Conservation (phyloP, 495 filamentous ascomycete genomes). For the Penicillium mononematosum region DNA sequence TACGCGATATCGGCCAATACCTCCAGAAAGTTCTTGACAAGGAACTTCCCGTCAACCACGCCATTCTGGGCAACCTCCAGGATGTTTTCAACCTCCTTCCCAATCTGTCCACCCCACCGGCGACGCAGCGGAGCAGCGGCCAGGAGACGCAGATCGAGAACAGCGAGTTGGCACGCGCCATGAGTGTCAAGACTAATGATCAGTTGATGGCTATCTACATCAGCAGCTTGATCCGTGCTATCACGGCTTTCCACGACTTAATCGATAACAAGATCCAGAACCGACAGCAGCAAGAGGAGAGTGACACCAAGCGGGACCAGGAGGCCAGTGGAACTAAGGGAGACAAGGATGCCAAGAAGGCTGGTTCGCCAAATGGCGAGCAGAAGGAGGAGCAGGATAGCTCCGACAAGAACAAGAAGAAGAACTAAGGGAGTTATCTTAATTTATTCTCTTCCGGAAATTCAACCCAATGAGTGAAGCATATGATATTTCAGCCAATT, state of each 20-base stretch:
- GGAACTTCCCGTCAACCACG: slow-evolving; percentile 93
- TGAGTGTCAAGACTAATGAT: slow-evolving; percentile 99
- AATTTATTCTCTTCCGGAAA: slow-evolving; percentile 15
- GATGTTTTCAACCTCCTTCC: slow-evolving; percentile 99
- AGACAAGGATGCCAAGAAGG: slow-evolving; percentile 66
- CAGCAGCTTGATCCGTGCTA: slow-evolving; percentile 91
- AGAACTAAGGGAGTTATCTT: slow-evolving; percentile 41
- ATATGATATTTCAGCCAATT: slow-evolving; percentile 24
- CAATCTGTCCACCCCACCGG: slow-evolving; percentile 84
- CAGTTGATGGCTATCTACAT: slow-evolving; percentile 98
- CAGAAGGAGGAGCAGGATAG: slow-evolving; percentile 65
- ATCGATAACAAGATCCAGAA: slow-evolving; percentile 99
- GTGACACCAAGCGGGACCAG: slow-evolving; percentile 78
- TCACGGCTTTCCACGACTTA: slow-evolving; percentile 97
- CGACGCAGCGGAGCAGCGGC: slow-evolving; percentile 48
- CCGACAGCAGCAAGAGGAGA: slow-evolving; percentile 92
- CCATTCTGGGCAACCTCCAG: slow-evolving; percentile 94
- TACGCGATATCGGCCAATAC: slow-evolving; percentile 93
- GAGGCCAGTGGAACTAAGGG: slow-evolving; percentile 53
- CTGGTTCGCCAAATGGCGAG: slow-evolving; percentile 58
- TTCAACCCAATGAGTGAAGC: slow-evolving; percentile 29
- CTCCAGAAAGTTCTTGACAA: slow-evolving; percentile 93
- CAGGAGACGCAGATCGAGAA: slow-evolving; percentile 56
- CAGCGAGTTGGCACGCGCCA: slow-evolving; percentile 83
- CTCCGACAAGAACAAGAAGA: slow-evolving; percentile 60